Evolutionary conservation across 192 early-diverging fungal species (phyloP).

Genomic region (Fimicolochytrium jonesii): DNA sequence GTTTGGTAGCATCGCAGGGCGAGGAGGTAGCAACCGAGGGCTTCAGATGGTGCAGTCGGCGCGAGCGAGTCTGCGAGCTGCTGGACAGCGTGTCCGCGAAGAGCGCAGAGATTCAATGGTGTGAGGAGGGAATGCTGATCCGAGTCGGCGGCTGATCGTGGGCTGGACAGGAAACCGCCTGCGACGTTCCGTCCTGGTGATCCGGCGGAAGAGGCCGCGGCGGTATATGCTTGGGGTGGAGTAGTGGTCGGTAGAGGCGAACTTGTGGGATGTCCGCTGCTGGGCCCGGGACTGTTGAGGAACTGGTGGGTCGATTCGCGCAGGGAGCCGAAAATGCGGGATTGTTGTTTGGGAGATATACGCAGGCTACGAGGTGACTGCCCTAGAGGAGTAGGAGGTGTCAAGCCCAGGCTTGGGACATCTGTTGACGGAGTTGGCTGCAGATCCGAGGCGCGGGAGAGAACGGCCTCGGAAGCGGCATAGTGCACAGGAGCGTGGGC

Average conservation of each 20-base stretch:
- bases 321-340: slow-evolving; percentile 35
- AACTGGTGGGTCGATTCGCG: slow-evolving; percentile 39
- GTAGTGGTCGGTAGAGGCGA: slow-evolving; percentile 1
- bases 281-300: slow-evolving; percentile 11
- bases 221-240: slow-evolving; percentile 11
- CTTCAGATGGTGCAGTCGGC: slow-evolving; percentile 10
- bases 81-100: slow-evolving; percentile 40
- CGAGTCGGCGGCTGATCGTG: neutral
- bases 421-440: too few species aligned
- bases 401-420: too few species aligned
- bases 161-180: too few species aligned
- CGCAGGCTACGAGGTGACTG: neutral
- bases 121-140: slow-evolving; percentile 22
- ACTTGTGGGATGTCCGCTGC: neutral
- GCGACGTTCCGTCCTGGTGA: too few species aligned
- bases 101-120: slow-evolving; percentile 36
- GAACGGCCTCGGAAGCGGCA: too few species aligned
- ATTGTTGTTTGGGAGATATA: slow-evolving; percentile 1
- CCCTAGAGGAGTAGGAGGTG: too few species aligned
- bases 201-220: slow-evolving; percentile 2
- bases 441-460: too few species aligned
- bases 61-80: slow-evolving; percentile 32
- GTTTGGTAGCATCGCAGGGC: slow-evolving; percentile 43
- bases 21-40: slow-evolving; percentile 34
- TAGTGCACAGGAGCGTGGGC: too few species aligned